A percentile compares a stretch with the other conserved stretches of the same genome.
These are phyloP conservation scores for Tremella fuciformis DNA, from an alignment of 768 basidiomycete genomes.

Conservation along the genomic window DNA sequence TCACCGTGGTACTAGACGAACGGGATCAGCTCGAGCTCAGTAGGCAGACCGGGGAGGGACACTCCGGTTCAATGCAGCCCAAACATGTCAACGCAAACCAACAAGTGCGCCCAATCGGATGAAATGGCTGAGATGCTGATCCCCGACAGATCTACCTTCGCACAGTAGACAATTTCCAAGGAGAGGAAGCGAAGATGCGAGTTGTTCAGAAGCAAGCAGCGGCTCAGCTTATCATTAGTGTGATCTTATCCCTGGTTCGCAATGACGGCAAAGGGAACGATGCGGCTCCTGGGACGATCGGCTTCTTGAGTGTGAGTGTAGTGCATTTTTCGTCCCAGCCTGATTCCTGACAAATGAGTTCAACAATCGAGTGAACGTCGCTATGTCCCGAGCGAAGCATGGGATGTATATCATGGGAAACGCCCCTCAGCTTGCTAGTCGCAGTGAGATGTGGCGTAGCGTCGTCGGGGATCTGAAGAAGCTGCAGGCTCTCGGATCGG, in stretches of 20 bases:
- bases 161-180: slow-evolving; percentile 77
- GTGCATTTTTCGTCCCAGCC: background rate
- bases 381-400: slow-evolving; percentile 69
- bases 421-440: slow-evolving; percentile 34
- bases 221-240: slow-evolving; percentile 26
- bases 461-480: slow-evolving; percentile 10
- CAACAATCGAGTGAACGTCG: slow-evolving; percentile 55
- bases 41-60: slow-evolving; percentile 4
- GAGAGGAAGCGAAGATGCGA: slow-evolving; percentile 57
- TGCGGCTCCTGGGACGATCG: slow-evolving; percentile 56
- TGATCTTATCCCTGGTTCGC: slow-evolving; percentile 71
- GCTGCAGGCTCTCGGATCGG: slow-evolving; percentile 7
- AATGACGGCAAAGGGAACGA: slow-evolving; percentile 61
- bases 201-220: background rate
- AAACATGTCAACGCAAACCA: slow-evolving; percentile 1
- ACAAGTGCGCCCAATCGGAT: slow-evolving; percentile 4
- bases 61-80: background rate
- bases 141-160: slow-evolving; percentile 61
- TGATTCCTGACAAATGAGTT: slow-evolving; percentile 10
- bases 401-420: slow-evolving; percentile 74
- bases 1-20: slow-evolving; percentile 16
- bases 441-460: slow-evolving; percentile 13
- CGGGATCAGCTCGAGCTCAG: slow-evolving; percentile 17
- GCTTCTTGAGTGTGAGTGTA: slow-evolving; percentile 66
- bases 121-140: background rate